Conservation (phyloP, 1,139 yeast genomes). For the Diutina neorugosa region DNA sequence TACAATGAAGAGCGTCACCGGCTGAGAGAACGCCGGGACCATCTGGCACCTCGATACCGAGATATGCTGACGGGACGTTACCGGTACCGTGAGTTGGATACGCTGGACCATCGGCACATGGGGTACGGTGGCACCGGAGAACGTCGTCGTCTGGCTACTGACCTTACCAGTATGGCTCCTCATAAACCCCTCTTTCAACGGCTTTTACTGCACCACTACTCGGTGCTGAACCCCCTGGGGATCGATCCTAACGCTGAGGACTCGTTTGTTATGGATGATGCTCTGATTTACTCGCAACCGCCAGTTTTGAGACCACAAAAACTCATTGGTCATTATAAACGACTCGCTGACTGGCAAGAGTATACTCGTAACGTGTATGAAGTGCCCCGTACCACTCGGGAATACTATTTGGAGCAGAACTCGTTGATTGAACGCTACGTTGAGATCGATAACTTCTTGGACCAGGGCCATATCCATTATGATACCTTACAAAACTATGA, state of each 20-base stretch:
- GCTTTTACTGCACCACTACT: conserved; percentile 18
- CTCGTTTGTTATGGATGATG: conserved; percentile 6
- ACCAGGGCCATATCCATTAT: conserved; percentile 54
- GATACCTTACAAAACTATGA: conserved; percentile 49
- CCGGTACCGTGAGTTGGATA: conserved; percentile 1
- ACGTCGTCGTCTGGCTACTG: not conserved
- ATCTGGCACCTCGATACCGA: not conserved
- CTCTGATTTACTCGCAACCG: conserved; percentile 5
- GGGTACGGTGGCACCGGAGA: not conserved
- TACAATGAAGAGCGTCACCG: not conserved
- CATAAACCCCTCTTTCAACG: conserved; percentile 16
- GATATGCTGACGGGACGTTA: conserved; percentile 3
- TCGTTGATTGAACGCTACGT: conserved; percentile 42
- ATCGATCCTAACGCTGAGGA: conserved; percentile 4
- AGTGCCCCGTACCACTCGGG: conserved; percentile 12
- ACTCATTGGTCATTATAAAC: conserved; percentile 41
- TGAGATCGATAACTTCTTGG: conserved; percentile 56
- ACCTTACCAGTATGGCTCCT: not conserved
- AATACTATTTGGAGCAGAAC: conserved; percentile 43
- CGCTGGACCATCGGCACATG: not conserved
- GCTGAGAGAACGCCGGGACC: not conserved
- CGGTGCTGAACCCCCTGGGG: conserved; percentile 18
- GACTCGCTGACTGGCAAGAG: conserved; percentile 38
- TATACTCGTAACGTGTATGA: conserved; percentile 13
- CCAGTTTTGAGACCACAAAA: conserved; percentile 37